These are phyloP conservation scores for Aspergillus coremiiformis DNA, from an alignment of 495 filamentous ascomycete species.

Conservation along the genomic window DNA sequence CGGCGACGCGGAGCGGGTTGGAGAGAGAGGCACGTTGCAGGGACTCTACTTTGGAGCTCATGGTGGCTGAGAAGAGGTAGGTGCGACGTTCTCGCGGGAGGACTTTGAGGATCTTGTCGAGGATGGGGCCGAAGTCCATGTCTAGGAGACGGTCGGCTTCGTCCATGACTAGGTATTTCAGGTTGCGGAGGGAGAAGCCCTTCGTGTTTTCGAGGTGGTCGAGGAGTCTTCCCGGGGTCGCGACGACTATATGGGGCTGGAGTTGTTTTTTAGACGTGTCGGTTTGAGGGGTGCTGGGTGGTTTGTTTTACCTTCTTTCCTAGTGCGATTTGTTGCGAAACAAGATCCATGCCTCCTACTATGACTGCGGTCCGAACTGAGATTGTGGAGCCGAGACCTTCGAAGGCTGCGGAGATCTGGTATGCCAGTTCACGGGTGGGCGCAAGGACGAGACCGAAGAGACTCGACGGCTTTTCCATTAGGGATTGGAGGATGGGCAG, in stretches of 20 bases:
- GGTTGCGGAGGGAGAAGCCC: constrained; percentile 70
- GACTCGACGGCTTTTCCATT: constrained; percentile 70
- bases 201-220: constrained; percentile 97
- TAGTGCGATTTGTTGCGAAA: constrained; percentile 77
- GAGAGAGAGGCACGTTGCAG: constrained; percentile 80
- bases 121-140: constrained; percentile 85
- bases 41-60: constrained; percentile 85
- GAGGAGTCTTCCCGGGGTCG: constrained; percentile 81
- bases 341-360: constrained; percentile 93
- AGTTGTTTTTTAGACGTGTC: neutral
- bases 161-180: constrained; percentile 90
- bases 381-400: constrained; percentile 76
- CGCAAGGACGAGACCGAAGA: constrained; percentile 76
- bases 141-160: constrained; percentile 91
- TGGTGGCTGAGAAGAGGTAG: constrained; percentile 90
- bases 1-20: constrained; percentile 69
- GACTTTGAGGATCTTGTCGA: constrained; percentile 89
- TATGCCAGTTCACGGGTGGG: constrained; percentile 89
- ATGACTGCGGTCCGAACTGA: constrained; percentile 70
- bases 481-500: constrained; percentile 82
- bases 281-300: neutral
- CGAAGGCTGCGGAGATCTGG: constrained; percentile 79
- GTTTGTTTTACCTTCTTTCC: constrained; percentile 54
- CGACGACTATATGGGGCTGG: constrained; percentile 68
- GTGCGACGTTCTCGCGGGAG: constrained; percentile 60